Percentiles rank a stretch among this genome's conserved stretches.
These are phyloP conservation scores for Paraphoma sp. DNA, from an alignment of 2,329 filamentous ascomycete species.

Conservation along the genomic window DNA sequence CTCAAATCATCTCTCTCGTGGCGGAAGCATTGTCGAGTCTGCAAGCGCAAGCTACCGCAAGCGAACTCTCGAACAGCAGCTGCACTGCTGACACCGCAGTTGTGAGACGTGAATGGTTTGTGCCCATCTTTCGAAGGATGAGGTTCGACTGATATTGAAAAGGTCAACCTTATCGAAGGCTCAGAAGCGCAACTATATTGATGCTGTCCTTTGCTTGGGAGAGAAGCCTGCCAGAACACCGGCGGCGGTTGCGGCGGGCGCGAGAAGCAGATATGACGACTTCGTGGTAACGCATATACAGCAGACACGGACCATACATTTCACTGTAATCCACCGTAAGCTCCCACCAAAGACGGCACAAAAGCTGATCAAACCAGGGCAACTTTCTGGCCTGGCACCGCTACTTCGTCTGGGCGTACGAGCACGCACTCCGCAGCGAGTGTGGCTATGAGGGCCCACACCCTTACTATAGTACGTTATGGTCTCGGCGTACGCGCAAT, in stretches of 20 bases:
- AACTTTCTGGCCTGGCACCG: conserved; percentile 48
- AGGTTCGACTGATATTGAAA: background rate
- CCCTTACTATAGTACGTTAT: background rate
- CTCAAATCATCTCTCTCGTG: background rate
- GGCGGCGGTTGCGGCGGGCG: conserved; percentile 29
- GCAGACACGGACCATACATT: conserved; percentile 35
- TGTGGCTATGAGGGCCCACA: conserved; percentile 24
- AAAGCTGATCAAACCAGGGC: conserved; percentile 15
- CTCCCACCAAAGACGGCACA: background rate
- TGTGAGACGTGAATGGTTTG: background rate
- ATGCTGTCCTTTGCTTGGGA: conserved; percentile 38
- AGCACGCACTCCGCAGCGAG: conserved; percentile 49
- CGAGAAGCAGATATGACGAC: conserved; percentile 39
- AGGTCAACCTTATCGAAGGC: background rate
- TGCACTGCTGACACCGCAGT: background rate
- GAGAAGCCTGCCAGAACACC: conserved; percentile 32
- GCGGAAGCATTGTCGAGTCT: background rate
- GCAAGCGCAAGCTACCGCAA: background rate
- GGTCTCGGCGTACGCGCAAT: no score
- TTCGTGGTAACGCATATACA: conserved; percentile 41
- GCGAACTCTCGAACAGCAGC: background rate
- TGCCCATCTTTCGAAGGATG: background rate
- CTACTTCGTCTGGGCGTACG: conserved; percentile 50
- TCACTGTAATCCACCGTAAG: conserved; percentile 20
- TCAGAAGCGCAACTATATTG: conserved; percentile 36